Percentiles rank a stretch among this genome's conserved stretches.
Evolutionary conservation across 1,284 basidiomycete genomes (phyloP).

Genomic region (Ganoderma lingzhi): DNA sequence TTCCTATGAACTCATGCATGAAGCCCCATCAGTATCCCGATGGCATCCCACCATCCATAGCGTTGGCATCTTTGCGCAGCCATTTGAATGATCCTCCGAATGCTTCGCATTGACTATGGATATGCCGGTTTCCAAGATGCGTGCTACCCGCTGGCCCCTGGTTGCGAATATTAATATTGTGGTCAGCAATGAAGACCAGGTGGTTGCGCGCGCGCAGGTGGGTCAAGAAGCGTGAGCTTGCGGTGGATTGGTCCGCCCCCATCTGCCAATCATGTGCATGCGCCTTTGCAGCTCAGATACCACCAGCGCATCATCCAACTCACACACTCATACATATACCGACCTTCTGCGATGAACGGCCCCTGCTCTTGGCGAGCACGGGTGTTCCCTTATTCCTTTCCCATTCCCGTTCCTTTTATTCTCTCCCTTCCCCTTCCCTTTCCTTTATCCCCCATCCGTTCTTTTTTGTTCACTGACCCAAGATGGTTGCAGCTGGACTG

Average conservation of each 20-base stretch:
- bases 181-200: neutral
- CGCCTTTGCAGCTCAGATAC: neutral
- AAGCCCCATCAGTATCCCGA: neutral
- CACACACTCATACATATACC: slow-evolving; percentile 11
- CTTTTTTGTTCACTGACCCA: slow-evolving; percentile 19
- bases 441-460: neutral
- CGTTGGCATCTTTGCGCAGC: neutral
- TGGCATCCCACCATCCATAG: neutral
- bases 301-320: neutral
- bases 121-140: slow-evolving; percentile 16
- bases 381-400: neutral
- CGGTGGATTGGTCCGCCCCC: neutral
- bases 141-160: neutral
- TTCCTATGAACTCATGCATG: neutral
- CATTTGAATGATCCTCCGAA: neutral
- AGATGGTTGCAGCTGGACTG: slow-evolving; percentile 37
- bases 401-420: neutral
- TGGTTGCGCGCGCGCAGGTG: neutral
- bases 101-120: slow-evolving; percentile 8
- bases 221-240: neutral
- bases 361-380: slow-evolving; percentile 9
- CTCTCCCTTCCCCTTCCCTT: neutral
- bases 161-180: neutral
- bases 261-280: neutral
- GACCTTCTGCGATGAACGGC: neutral